Conservation (phyloP, 78 protist genomes). For the Guillardia theta region DNA sequence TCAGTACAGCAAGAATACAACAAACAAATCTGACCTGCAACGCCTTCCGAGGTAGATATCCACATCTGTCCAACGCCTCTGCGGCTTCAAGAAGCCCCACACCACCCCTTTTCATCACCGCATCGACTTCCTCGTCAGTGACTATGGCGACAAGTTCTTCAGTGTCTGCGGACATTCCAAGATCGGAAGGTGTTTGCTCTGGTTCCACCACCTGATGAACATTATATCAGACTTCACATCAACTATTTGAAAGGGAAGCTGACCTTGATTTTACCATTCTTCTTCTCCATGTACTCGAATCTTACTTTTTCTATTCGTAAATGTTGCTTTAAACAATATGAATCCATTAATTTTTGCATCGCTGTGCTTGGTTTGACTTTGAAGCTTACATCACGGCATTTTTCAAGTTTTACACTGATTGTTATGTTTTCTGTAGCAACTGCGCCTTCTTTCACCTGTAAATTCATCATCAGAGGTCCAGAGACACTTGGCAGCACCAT, state of each 20-base stretch:
- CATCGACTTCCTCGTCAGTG: neutral
- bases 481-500: too few relatives aligned
- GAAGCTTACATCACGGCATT: neutral
- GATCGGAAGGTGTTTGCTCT: neutral
- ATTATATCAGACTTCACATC: too few relatives aligned
- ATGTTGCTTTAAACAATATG: too few relatives aligned
- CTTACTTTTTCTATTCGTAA: too few relatives aligned
- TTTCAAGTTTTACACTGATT: neutral
- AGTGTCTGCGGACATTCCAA: neutral
- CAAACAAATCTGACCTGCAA: neutral
- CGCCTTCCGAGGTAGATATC: neutral
- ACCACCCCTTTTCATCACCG: neutral
- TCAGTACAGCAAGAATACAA: too few relatives aligned
- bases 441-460: neutral
- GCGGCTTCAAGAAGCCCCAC: conserved; percentile 6
- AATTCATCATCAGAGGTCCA: too few relatives aligned
- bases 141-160: neutral
- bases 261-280: too few relatives aligned
- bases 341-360: too few relatives aligned
- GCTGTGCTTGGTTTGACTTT: too few relatives aligned
- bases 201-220: too few relatives aligned
- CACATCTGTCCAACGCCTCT: neutral
- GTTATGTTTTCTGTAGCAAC: neutral
- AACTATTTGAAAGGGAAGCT: too few relatives aligned
- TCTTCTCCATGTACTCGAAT: too few relatives aligned